phyloP scores from a whole-genome alignment of 1,284 basidiomycete species.

The Polyporus tsugae region DNA sequence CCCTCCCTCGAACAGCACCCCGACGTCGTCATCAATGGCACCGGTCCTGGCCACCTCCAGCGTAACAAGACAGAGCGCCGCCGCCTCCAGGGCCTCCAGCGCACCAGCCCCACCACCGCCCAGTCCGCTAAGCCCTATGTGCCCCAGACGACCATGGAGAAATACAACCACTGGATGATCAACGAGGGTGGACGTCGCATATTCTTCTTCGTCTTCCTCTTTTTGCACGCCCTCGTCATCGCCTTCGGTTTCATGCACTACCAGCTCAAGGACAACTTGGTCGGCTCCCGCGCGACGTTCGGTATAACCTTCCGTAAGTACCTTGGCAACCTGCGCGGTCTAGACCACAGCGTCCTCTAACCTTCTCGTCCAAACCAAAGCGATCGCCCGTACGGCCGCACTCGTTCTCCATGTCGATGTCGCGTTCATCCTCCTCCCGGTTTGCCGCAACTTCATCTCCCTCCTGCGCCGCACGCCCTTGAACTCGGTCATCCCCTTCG shows the following conservation, averaged over 20 bases:
- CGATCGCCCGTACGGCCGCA: slow-evolving; percentile 84
- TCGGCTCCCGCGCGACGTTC: slow-evolving; percentile 69
- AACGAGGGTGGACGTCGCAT: slow-evolving; percentile 84
- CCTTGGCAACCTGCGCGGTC: slow-evolving; percentile 7
- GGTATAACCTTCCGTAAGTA: slow-evolving; percentile 79
- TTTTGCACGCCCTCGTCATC: slow-evolving; percentile 80
- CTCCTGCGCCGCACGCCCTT: slow-evolving; percentile 83
- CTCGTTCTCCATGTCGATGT: slow-evolving; percentile 89
- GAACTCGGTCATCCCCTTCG: slow-evolving; percentile 88
- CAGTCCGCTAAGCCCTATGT: slow-evolving; percentile 42
- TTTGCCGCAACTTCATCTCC: slow-evolving; percentile 92
- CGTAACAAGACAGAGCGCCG: slow-evolving; percentile 83
- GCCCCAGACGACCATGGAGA: slow-evolving; percentile 51
- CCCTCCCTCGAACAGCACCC: slow-evolving; percentile 61
- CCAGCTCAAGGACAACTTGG: slow-evolving; percentile 78
- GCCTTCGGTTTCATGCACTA: slow-evolving; percentile 82
- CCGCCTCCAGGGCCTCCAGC: slow-evolving; percentile 82
- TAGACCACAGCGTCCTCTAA: slow-evolving; percentile 7
- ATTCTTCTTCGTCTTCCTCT: slow-evolving; percentile 80
- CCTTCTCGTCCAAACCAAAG: slow-evolving; percentile 45
- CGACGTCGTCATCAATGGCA: slow-evolving; percentile 48
- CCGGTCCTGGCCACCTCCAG: slow-evolving; percentile 58
- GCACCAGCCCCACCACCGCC: slow-evolving; percentile 53
- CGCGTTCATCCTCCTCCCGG: slow-evolving; percentile 89
- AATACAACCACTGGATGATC: slow-evolving; percentile 84